Evolutionary conservation across 2,329 filamentous ascomycete genomes (phyloP).

Genomic region (Cladosporium sp.): DNA sequence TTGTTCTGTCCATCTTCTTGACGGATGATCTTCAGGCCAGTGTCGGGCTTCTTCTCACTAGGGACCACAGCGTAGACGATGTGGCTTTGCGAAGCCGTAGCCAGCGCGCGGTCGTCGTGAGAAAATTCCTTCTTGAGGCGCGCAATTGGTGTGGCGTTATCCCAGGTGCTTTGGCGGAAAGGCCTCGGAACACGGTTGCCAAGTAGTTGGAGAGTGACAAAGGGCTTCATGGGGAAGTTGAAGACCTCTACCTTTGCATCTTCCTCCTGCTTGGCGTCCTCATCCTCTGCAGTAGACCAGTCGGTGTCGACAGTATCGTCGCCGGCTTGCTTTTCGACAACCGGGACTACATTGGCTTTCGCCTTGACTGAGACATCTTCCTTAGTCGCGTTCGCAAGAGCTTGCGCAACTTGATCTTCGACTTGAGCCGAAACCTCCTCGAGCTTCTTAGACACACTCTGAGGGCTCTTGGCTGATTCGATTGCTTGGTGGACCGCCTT

Average conservation of each 20-base stretch:
- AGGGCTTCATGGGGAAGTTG: constrained; percentile 96
- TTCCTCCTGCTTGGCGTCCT: constrained; percentile 70
- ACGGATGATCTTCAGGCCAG: constrained; percentile 87
- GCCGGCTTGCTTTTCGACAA: constrained; percentile 43
- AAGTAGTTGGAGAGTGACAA: constrained; percentile 81
- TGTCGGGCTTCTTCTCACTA: constrained; percentile 64
- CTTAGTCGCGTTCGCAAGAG: constrained; percentile 51
- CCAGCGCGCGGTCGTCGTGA: constrained; percentile 91
- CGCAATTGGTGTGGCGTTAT: constrained; percentile 67
- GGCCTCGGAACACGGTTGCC: constrained; percentile 5
- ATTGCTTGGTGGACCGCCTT: constrained; percentile 26
- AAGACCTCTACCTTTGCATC: constrained; percentile 71
- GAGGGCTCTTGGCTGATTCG: constrained; percentile 38
- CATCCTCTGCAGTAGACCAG: constrained; percentile 84
- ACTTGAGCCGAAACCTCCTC: constrained; percentile 64
- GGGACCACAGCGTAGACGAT: constrained; percentile 87
- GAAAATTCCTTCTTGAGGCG: constrained; percentile 97
- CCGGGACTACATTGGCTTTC: constrained; percentile 39
- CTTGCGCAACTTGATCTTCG: constrained; percentile 65
- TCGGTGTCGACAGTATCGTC: constrained; percentile 65
- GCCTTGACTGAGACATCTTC: constrained; percentile 46
- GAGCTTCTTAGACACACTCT: constrained; percentile 72
- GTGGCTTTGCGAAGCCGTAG: constrained; percentile 84
- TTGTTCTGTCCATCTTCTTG: constrained; percentile 92
- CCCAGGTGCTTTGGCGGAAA: constrained; percentile 33